Percentiles rank a stretch among this genome's conserved stretches.
Conservation (phyloP, 2,329 filamentous ascomycete species). For the Rutstroemia sydowiana region DNA sequence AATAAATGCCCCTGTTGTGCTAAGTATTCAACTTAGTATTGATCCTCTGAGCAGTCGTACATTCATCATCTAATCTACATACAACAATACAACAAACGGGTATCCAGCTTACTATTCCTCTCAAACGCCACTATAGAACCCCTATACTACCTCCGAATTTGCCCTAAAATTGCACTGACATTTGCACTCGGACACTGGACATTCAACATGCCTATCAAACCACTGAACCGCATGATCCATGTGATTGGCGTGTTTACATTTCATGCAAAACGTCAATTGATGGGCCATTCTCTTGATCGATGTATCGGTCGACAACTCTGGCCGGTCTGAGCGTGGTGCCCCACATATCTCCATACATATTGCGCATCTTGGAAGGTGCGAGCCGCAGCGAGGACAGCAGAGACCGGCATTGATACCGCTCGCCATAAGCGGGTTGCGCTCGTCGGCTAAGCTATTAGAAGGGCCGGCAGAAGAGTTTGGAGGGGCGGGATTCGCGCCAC, state of each 20-base stretch:
- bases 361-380: conserved; percentile 59
- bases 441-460: conserved; percentile 17
- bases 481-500: conserved; percentile 4
- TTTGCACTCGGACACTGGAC: conserved; percentile 60
- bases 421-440: conserved; percentile 49
- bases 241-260: conserved; percentile 61
- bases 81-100: too few species aligned
- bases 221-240: conserved; percentile 60
- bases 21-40: too few species aligned
- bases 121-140: too few species aligned
- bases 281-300: conserved; percentile 41
- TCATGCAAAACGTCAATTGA: conserved; percentile 63
- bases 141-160: conserved; percentile 1
- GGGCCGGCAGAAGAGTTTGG: conserved; percentile 13
- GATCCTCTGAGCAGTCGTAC: conserved; percentile 49
- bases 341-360: conserved; percentile 62
- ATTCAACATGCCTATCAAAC: conserved; percentile 59
- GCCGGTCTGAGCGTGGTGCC: conserved; percentile 52
- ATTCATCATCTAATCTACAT: conserved; percentile 32
- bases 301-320: conserved; percentile 43
- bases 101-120: too few species aligned
- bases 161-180: conserved; percentile 43
- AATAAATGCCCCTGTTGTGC: too few species aligned
- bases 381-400: conserved; percentile 59
- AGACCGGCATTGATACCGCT: conserved; percentile 53